A percentile compares a stretch with the other conserved stretches of the same genome.
phyloP scores from a whole-genome alignment of 176 grass and related monocot species.

The Triticum turgidum region DNA sequence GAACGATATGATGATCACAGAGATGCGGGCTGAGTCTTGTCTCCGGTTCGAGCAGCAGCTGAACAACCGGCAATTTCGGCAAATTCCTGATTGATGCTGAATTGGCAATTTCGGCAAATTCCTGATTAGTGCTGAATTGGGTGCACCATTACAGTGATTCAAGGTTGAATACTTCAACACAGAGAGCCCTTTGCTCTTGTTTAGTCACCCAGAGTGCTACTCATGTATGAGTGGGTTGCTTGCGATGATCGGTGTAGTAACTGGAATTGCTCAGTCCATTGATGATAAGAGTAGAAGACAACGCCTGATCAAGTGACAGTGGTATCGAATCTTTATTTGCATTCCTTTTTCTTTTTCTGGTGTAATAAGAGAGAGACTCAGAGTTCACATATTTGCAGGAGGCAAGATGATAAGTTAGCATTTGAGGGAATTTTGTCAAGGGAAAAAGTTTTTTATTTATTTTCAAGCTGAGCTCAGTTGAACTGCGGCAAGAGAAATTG shows the following conservation, averaged over 20 bases:
- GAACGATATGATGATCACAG: constrained; percentile 96
- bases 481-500: constrained; percentile 14
- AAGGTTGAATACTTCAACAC: constrained; percentile 13
- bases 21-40: constrained; percentile 86
- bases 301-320: background rate
- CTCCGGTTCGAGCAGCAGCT: constrained; percentile 68
- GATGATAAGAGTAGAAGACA: constrained; percentile 1
- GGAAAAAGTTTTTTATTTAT: background rate
- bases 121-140: constrained; percentile 40
- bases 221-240: background rate
- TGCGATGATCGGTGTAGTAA: background rate
- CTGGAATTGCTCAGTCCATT: background rate
- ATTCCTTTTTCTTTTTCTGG: background rate
- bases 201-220: background rate
- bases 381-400: constrained; percentile 17
- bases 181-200: background rate
- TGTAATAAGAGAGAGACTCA: constrained; percentile 31
- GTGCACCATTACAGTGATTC: background rate
- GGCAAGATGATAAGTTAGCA: constrained; percentile 23
- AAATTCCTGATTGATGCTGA: constrained; percentile 45
- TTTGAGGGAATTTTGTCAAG: constrained; percentile 29
- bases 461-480: constrained; percentile 12
- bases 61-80: constrained; percentile 39
- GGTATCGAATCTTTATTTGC: constrained; percentile 23
- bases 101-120: constrained; percentile 18